phyloP scores from a whole-genome alignment of 2,329 filamentous ascomycete genomes.

The Ophiostoma sp. region DNA sequence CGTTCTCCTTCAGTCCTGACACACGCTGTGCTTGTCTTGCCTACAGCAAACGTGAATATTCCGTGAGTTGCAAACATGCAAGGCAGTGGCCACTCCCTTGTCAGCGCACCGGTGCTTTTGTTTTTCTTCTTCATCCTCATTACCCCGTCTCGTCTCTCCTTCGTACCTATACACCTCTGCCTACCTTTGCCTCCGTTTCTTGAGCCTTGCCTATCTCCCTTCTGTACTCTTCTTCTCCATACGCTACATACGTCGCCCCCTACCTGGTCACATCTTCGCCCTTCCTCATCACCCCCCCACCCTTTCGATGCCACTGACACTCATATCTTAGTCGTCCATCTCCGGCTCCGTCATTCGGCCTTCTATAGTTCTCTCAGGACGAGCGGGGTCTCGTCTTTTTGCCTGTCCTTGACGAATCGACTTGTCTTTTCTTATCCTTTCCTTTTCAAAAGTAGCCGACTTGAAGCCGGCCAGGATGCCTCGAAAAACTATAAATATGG shows the following conservation, averaged over 20 bases:
- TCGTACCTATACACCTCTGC: constrained; percentile 8
- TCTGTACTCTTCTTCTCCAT: constrained; percentile 15
- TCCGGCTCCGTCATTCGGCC: constrained; percentile 30
- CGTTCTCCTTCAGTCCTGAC: background rate
- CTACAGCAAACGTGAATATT: background rate
- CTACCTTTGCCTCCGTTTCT: background rate
- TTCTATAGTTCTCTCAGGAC: constrained; percentile 29
- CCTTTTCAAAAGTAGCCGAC: constrained; percentile 33
- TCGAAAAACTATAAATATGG: constrained; percentile 59
- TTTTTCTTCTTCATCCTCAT: background rate
- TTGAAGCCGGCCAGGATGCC: constrained; percentile 35
- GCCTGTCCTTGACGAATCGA: constrained; percentile 39
- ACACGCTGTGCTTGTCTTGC: background rate
- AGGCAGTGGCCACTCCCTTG: background rate
- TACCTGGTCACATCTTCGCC: constrained; percentile 18
- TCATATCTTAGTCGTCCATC: constrained; percentile 19
- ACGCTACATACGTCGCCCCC: background rate
- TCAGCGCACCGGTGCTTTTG: background rate
- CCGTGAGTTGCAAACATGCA: constrained; percentile 2
- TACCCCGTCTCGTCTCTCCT: constrained; percentile 1
- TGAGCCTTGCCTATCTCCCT: background rate
- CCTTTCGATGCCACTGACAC: constrained; percentile 16
- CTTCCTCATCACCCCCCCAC: constrained; percentile 15
- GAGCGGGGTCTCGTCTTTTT: constrained; percentile 39
- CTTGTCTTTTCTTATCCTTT: constrained; percentile 40